Conservation (phyloP, 108 stramenopile species). For the Fragilaria crotonensis region DNA sequence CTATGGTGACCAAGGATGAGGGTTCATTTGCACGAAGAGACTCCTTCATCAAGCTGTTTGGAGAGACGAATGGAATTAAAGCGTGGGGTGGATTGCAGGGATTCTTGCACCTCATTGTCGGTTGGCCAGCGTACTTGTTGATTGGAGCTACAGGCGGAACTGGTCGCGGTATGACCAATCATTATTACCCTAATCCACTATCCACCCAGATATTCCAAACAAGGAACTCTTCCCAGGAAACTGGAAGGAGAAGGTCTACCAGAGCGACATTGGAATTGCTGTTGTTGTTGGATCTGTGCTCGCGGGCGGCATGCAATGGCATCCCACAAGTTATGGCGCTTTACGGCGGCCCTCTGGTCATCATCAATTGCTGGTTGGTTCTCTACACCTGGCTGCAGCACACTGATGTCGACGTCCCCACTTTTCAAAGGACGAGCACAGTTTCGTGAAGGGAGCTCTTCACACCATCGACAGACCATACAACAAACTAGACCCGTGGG, state of each 20-base stretch:
- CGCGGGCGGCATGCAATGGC: constrained; percentile 68
- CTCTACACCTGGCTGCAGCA: constrained; percentile 99
- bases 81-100: constrained; percentile 63
- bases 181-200: constrained; percentile 57
- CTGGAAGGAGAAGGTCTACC: constrained; percentile 86
- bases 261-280: constrained; percentile 86
- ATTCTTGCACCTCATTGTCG: constrained; percentile 69
- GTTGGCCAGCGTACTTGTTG: constrained; percentile 81
- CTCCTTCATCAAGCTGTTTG: constrained; percentile 39
- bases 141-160: constrained; percentile 81
- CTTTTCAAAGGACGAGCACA: constrained; percentile 86
- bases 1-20: constrained; percentile 12
- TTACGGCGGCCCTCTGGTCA: constrained; percentile 90
- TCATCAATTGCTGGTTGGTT: constrained; percentile 94
- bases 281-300: constrained; percentile 50
- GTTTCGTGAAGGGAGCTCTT: constrained; percentile 92
- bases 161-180: constrained; percentile 70
- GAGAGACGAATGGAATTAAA: constrained; percentile 47
- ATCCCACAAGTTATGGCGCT: constrained; percentile 69
- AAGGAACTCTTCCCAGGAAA: constrained; percentile 84
- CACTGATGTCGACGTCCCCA: constrained; percentile 97
- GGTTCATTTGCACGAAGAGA: constrained; percentile 37
- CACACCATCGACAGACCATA: constrained; percentile 97
- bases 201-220: constrained; percentile 64
- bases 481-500: constrained; percentile 83